Conservation (phyloP, 2,329 filamentous ascomycete genomes). For the Talaromyces marneffei region DNA sequence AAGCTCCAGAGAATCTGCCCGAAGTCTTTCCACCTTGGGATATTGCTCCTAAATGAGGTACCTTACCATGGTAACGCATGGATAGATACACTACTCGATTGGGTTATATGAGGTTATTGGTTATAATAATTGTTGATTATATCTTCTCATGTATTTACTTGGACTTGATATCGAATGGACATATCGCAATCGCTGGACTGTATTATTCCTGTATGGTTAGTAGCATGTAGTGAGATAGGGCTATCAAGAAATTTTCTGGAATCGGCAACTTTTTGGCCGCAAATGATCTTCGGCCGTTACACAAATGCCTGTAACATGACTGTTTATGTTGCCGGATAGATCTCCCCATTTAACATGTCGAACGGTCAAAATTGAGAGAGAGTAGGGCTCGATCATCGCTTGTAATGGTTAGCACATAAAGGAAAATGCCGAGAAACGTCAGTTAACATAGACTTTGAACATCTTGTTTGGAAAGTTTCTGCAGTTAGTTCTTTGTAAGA, state of each 20-base stretch:
- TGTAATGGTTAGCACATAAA: not conserved
- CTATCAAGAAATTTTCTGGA: too few relatives aligned
- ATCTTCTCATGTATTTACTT: not conserved
- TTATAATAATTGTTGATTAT: not conserved
- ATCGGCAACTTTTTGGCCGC: too few relatives aligned
- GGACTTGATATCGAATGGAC: not conserved
- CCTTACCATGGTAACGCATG: not conserved
- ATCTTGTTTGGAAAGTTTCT: not conserved
- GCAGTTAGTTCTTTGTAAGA: not conserved
- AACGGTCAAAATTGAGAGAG: not conserved
- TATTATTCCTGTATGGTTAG: too few relatives aligned
- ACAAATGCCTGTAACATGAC: too few relatives aligned
- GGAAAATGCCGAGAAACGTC: not conserved
- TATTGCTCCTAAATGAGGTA: slow-evolving; percentile 34
- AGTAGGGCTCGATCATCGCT: not conserved
- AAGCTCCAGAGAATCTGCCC: slow-evolving; percentile 47
- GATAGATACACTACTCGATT: not conserved
- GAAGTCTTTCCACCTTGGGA: slow-evolving; percentile 52
- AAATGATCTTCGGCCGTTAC: too few relatives aligned
- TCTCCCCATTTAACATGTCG: not conserved
- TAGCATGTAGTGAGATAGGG: too few relatives aligned
- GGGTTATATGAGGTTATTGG: not conserved
- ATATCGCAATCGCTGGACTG: not conserved
- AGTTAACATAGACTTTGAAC: not conserved
- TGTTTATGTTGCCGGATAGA: not conserved